Evolutionary conservation across 1,284 basidiomycete genomes (phyloP), one percentile per base, ranked within the genome.

Genomic region (Cutaneotrichosporon sp.): DNA sequence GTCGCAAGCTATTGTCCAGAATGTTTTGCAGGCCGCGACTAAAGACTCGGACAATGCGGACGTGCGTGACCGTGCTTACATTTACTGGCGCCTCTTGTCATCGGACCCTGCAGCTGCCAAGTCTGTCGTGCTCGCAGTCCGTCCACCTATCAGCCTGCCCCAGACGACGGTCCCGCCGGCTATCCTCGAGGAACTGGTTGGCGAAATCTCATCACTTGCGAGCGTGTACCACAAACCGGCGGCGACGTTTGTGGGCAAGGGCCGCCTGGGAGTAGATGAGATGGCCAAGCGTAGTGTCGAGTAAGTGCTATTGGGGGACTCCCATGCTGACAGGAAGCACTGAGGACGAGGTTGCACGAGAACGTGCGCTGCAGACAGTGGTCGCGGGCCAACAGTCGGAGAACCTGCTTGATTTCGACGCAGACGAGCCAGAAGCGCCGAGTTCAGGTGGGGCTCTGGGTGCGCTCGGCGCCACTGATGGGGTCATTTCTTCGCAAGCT

Each of bases 11-110:
- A 81, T 98, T 30, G 92, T 98, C 1, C 91, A 93, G 72, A 92
- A 91, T 66, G 89, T 98, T 12, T 78, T 99, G 36, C 97, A 97
- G 72, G 93, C 90, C 84, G 87, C 92, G 14, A 98, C 96, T 3
- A 96, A 98, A 72, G 89, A 97, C 62, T 85, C 94, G 52, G 94
- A 97, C 72, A 97, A 96, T 69, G 93, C 96, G 7, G 96, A 99
- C 77, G 79, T 97, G 39, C 83, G 96, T 30, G 96, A 99, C 75
- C 81, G 96, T 56, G 96, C 74, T 0, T 97, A 96, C 71, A 94
- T 97, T 45, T 97, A 97, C 70, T 97, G 93, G 93, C 81, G 94
- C 55, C 72, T 97, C 58, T 75, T 97, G 40, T 93, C 89, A 10
- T 90, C 90, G 35, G 94, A 98, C 73, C 87, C 90, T 2, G 88